These are phyloP conservation scores for Aphanomyces astaci DNA, from an alignment of 352 stramenopile genomes.

Conservation along the genomic window DNA sequence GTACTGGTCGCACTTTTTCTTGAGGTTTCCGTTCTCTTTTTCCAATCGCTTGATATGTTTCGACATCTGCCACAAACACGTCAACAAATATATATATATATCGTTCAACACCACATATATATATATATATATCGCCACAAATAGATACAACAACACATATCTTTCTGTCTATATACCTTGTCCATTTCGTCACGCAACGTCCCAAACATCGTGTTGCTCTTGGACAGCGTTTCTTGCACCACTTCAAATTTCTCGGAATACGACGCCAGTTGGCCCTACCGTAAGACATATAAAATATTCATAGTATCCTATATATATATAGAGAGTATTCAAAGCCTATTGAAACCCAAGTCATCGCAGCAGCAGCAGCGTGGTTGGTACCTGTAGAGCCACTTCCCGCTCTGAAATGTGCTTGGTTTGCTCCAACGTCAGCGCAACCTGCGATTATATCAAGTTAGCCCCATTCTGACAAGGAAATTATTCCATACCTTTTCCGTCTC, in stretches of 20 bases:
- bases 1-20: conserved; percentile 78
- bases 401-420: conserved; percentile 78
- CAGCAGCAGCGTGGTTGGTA: no score
- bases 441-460: no score
- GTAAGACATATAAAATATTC: neutral
- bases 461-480: no score
- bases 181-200: conserved; percentile 81
- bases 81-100: no score
- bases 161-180: no score
- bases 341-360: no score
- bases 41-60: conserved; percentile 83
- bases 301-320: no score
- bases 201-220: conserved; percentile 82
- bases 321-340: no score
- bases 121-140: no score
- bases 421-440: conserved; percentile 59
- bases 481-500: conserved; percentile 44
- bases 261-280: conserved; percentile 54
- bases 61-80: conserved; percentile 62
- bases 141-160: no score
- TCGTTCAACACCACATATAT: neutral
- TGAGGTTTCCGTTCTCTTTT: conserved; percentile 71
- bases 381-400: conserved; percentile 62
- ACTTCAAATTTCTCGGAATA: conserved; percentile 84
- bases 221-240: conserved; percentile 74